These are phyloP conservation scores for Dovyalis caffra DNA, from an alignment of 345 rosid genomes.

Conservation along the genomic window DNA sequence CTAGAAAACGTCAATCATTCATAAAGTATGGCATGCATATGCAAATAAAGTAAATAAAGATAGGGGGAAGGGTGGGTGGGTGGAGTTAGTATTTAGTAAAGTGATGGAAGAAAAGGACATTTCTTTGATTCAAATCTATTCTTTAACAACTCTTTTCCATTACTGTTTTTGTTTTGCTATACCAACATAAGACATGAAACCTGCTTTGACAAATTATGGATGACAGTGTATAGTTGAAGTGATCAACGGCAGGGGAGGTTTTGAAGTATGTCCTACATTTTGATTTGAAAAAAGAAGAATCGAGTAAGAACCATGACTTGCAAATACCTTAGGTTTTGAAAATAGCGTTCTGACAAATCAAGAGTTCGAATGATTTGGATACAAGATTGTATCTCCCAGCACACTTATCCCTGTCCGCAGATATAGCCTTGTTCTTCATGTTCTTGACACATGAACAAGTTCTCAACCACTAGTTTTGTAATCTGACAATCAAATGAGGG, in stretches of 20 bases:
- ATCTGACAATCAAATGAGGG: neutral
- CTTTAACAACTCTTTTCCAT: neutral
- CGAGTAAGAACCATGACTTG: neutral
- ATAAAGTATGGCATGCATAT: slow-evolving; percentile 10
- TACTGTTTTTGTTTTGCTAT: neutral
- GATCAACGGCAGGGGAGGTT: neutral
- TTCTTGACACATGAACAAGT: too few species aligned
- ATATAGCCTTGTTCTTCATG: too few species aligned
- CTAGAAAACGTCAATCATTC: slow-evolving; percentile 7
- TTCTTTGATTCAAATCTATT: neutral
- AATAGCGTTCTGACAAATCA: neutral
- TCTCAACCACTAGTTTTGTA: neutral
- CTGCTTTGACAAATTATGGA: neutral
- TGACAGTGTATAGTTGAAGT: neutral
- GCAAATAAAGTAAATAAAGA: neutral
- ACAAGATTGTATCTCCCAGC: neutral
- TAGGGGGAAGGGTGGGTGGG: too few species aligned
- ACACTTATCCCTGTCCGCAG: too few species aligned
- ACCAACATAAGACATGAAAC: neutral
- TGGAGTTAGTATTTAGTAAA: too few species aligned
- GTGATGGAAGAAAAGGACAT: slow-evolving; percentile 15
- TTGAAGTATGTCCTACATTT: neutral
- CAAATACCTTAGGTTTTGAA: neutral
- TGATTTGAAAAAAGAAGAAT: neutral
- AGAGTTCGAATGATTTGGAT: neutral